Conservation (phyloP, 2,329 filamentous ascomycete genomes). For the Exophiala phaeomuriformis region DNA sequence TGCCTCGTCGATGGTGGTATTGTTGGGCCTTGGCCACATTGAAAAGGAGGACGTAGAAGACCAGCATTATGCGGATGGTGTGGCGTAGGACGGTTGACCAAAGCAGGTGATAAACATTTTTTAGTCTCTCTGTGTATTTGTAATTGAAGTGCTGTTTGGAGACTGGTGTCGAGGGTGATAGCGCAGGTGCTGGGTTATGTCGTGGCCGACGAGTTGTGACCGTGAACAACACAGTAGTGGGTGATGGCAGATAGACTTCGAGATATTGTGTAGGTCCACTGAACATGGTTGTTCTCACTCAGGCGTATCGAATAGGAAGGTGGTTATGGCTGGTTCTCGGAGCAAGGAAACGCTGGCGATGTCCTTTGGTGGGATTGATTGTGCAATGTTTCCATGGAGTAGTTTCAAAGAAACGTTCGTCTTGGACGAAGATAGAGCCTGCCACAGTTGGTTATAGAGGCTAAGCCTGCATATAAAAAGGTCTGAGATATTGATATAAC, state of each 20-base stretch:
- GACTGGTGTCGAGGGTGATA: conserved; percentile 28
- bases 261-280: conserved; percentile 37
- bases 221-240: conserved; percentile 86
- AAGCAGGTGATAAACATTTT: not conserved
- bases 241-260: conserved; percentile 61
- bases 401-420: no score
- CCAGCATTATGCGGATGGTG: conserved; percentile 40
- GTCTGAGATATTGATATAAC: no score
- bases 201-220: conserved; percentile 70
- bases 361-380: no score
- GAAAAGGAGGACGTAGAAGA: conserved; percentile 36
- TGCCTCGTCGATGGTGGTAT: not conserved
- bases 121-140: no score
- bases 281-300: conserved; percentile 7
- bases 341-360: no score
- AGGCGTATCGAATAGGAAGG: not conserved
- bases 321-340: no score
- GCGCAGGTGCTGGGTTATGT: conserved; percentile 34
- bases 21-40: conserved; percentile 32
- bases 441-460: no score
- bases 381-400: no score
- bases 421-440: no score
- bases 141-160: conserved; percentile 29
- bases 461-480: no score
- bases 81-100: conserved; percentile 40